Evolutionary conservation across 441 rosid species (phyloP).

Genomic region (Erodium moschatum): DNA sequence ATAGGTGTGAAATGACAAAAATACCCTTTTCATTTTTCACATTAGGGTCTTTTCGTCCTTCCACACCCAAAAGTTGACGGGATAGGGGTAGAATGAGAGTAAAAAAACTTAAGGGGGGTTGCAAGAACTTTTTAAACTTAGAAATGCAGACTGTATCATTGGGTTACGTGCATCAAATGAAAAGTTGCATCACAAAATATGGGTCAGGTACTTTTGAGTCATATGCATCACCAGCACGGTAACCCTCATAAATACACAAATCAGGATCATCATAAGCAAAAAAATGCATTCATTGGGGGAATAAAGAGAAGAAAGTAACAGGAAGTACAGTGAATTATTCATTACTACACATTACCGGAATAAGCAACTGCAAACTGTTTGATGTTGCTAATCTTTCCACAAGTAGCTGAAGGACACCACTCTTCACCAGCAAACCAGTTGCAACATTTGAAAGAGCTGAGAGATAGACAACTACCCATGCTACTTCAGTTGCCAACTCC

Average conservation of each 20-base stretch:
- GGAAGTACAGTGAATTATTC: constrained; percentile 14
- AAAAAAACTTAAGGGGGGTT: no score
- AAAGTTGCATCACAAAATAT: no score
- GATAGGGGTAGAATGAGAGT: no score
- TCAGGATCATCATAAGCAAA: no score
- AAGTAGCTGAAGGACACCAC: constrained; percentile 59
- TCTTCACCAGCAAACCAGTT: constrained; percentile 59
- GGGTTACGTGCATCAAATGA: no score
- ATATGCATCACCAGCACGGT: background rate
- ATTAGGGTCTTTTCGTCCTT: no score
- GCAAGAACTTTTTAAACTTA: no score
- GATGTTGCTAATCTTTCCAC: constrained; percentile 74
- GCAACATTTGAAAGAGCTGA: constrained; percentile 89
- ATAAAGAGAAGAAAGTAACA: background rate
- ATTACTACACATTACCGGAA: constrained; percentile 52
- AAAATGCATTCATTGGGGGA: background rate
- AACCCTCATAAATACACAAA: background rate
- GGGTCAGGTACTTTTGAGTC: background rate
- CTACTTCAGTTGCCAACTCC: constrained; percentile 84
- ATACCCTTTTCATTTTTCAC: no score
- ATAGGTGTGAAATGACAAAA: no score
- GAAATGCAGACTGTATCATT: no score
- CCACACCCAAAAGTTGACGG: no score
- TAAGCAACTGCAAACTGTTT: constrained; percentile 68
- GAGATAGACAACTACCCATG: constrained; percentile 92